Conservation (phyloP, 1,284 basidiomycete species). For the Meira miltonrushii region DNA sequence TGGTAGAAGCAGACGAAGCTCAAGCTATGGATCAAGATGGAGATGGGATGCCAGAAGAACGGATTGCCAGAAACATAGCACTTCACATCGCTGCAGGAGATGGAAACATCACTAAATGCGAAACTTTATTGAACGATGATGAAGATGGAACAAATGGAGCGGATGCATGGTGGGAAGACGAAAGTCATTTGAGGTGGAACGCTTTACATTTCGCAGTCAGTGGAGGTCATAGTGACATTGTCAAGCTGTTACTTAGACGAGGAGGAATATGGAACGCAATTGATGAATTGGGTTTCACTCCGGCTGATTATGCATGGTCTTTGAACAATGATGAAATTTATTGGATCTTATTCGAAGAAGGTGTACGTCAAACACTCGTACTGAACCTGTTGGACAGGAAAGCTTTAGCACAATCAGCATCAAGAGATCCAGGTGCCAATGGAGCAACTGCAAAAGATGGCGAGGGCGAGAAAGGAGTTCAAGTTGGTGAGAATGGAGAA, state of each 20-base stretch:
- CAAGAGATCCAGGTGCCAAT: conserved; percentile 2
- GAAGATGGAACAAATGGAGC: conserved; percentile 58
- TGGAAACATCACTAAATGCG: conserved; percentile 23
- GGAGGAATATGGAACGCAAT: conserved; percentile 86
- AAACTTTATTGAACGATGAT: conserved; percentile 56
- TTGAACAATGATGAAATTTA: conserved; percentile 38
- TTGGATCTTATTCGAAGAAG: conserved; percentile 52
- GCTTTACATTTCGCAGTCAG: conserved; percentile 84
- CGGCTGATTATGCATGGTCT: conserved; percentile 45
- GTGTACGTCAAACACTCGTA: conserved; percentile 41
- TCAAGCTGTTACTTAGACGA: conserved; percentile 66
- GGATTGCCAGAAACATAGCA: conserved; percentile 29
- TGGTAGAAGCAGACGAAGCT: too few species aligned
- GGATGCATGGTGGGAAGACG: conserved; percentile 81
- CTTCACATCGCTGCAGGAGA: conserved; percentile 33
- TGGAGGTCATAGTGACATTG: conserved; percentile 62
- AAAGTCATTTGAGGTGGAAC: conserved; percentile 63
- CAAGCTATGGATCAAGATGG: too few species aligned
- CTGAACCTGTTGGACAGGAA: conserved; percentile 29
- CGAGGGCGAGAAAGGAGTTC: conserved; percentile 24
- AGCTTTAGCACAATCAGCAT: conserved; percentile 9
- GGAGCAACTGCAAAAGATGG: neutral
- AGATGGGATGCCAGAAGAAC: conserved; percentile 16
- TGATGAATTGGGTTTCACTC: conserved; percentile 39
- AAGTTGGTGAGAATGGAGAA: conserved; percentile 55